A percentile compares a stretch with the other conserved stretches of the same genome.
Evolutionary conservation across 345 rosid species (phyloP).

Genomic region (Eutrema japonicum): DNA sequence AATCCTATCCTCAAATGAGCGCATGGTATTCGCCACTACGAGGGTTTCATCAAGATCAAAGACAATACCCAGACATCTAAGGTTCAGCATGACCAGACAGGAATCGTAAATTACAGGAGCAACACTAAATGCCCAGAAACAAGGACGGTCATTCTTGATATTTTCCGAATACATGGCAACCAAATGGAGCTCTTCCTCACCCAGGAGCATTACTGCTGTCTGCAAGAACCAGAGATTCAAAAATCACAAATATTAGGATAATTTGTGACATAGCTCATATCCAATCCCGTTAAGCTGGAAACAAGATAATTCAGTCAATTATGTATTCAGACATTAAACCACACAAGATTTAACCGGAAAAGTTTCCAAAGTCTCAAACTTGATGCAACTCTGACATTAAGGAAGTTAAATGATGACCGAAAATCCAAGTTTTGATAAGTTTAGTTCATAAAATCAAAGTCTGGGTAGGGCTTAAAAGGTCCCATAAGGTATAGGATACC

Average conservation of each 20-base stretch:
- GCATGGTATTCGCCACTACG: constrained; percentile 95
- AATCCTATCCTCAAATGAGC: constrained; percentile 91
- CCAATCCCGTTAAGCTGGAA: constrained; percentile 19
- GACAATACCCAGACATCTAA: constrained; percentile 95
- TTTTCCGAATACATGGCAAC: constrained; percentile 82
- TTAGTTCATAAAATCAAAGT: background rate
- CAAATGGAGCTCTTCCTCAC: constrained; percentile 90
- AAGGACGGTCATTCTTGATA: constrained; percentile 58
- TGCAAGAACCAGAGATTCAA: constrained; percentile 44
- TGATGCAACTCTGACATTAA: constrained; percentile 21
- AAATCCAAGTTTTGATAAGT: constrained; percentile 5
- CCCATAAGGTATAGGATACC: constrained; percentile 58
- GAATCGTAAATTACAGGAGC: constrained; percentile 74
- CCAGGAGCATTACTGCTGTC: constrained; percentile 88
- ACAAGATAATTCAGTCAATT: constrained; percentile 3
- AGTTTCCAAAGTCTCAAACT: constrained; percentile 10
- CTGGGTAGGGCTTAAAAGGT: constrained; percentile 4
- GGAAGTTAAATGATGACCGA: constrained; percentile 2
- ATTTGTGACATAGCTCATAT: constrained; percentile 7
- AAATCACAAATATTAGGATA: constrained; percentile 6
- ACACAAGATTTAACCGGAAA: background rate
- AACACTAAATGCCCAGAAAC: constrained; percentile 90
- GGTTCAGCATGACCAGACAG: constrained; percentile 86
- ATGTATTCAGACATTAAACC: background rate
- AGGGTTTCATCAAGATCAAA: constrained; percentile 99